A percentile compares a stretch with the other conserved stretches of the same genome.
These are phyloP conservation scores for Zymoseptoria tritici DNA, from an alignment of 2,329 filamentous ascomycete genomes.

Conservation along the genomic window DNA sequence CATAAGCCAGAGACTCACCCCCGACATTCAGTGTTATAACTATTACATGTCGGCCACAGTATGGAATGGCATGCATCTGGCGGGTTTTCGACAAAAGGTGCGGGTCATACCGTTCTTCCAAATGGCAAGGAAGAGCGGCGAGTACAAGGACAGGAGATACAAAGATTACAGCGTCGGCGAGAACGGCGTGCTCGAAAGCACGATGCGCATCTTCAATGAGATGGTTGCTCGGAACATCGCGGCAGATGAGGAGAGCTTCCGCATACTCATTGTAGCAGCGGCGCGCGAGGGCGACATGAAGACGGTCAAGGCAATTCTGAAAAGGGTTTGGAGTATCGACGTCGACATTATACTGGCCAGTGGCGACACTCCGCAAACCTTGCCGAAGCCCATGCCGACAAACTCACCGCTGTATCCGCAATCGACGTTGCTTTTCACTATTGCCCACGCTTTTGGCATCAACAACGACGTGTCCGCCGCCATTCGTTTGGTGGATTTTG, in stretches of 20 bases:
- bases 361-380: slow-evolving; percentile 25
- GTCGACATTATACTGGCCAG: slow-evolving; percentile 34
- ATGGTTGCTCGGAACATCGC: slow-evolving; percentile 41
- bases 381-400: slow-evolving; percentile 33
- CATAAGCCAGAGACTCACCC: slow-evolving; percentile 31
- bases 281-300: slow-evolving; percentile 45
- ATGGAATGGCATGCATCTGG: slow-evolving; percentile 33
- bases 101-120: slow-evolving; percentile 31
- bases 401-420: slow-evolving; percentile 54
- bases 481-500: slow-evolving; percentile 52
- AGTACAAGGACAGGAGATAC: neutral
- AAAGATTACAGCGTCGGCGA: slow-evolving; percentile 11
- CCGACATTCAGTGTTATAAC: slow-evolving; percentile 49
- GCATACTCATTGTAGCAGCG: slow-evolving; percentile 46
- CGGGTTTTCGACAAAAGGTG: slow-evolving; percentile 34
- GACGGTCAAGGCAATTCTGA: slow-evolving; percentile 43
- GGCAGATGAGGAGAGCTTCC: slow-evolving; percentile 47
- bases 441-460: slow-evolving; percentile 63
- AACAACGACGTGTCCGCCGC: slow-evolving; percentile 57
- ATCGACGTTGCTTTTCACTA: slow-evolving; percentile 50
- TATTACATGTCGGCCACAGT: slow-evolving; percentile 45
- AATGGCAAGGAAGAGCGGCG: slow-evolving; percentile 11
- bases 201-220: slow-evolving; percentile 37
- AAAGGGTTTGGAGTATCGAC: slow-evolving; percentile 49
- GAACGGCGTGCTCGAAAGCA: slow-evolving; percentile 24